Evolutionary conservation across 768 basidiomycete genomes (phyloP).

Genomic region (Amanita thiersii): DNA sequence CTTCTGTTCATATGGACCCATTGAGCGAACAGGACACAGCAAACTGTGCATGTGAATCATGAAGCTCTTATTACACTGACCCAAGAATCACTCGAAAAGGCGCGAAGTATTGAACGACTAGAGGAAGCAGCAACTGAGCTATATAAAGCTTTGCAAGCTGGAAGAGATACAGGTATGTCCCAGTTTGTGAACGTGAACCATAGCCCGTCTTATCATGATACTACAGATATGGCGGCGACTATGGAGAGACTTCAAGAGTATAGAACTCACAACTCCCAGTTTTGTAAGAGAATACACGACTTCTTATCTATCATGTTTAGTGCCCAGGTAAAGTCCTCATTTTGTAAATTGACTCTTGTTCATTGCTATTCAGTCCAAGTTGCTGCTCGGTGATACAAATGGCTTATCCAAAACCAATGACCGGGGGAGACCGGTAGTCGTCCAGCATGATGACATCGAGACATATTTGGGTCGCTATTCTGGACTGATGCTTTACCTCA

Average conservation of each 20-base stretch:
- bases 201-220: conserved; percentile 9
- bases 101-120: conserved; percentile 63
- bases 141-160: conserved; percentile 93
- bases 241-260: conserved; percentile 93
- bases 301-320: conserved; percentile 89
- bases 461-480: conserved; percentile 81
- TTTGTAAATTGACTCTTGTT: conserved; percentile 1
- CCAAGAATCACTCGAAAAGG: conserved; percentile 84
- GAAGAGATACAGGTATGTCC: conserved; percentile 71
- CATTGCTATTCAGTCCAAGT: conserved; percentile 41
- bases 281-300: conserved; percentile 87
- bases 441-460: conserved; percentile 70
- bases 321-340: conserved; percentile 55
- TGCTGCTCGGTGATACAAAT: conserved; percentile 55
- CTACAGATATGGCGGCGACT: conserved; percentile 88
- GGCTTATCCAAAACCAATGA: conserved; percentile 42
- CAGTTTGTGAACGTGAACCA: too few species aligned
- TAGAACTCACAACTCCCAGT: conserved; percentile 80
- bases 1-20: neutral
- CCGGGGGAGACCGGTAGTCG: conserved; percentile 38
- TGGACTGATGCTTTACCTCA: conserved; percentile 85
- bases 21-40: conserved; percentile 33
- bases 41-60: conserved; percentile 90
- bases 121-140: conserved; percentile 80
- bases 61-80: conserved; percentile 68